Base-by-base conservation (phyloP, 805 yeast genomes). In the Saccharomycopsis sp. region DNA sequence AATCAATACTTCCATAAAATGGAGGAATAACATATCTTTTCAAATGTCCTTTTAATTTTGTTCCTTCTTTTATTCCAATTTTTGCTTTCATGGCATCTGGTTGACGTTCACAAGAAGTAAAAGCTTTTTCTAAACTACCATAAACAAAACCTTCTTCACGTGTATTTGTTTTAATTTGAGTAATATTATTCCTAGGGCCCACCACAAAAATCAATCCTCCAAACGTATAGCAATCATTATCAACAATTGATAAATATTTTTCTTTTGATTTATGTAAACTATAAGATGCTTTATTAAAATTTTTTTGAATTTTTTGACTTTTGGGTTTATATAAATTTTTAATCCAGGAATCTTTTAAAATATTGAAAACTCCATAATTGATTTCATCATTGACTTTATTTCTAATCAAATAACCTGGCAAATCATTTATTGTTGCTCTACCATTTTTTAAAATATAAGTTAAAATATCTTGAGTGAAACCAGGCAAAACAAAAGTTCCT, bases 1-100 rank as follows among this genome's bases (percentile, higher is more conserved):
- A 51, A 50, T 82, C 94, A 8, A 82, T 59, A 3, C 70, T 54
- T 0, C 89, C 89, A 44, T 58, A 62, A 49, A 81, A 81, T n/a
- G 85, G 83, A 0, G 92, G 89, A 3, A 82, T 63, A 2, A 71
- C 62, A 46, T 67, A 77, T 42, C 74, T 59, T 51, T 54, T 20
- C 30, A 45, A 28, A 43, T 50, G 23, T 34, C 36, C 40, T 43
- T 40, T 33, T 37, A 37, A 20, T 8, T 29, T 6, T n/a, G 17
- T 20, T 3, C 45, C 46, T 2, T 40, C 36, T 3, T 43, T 45
- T 3, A 58, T 51, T 9, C 40, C 21, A 40, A 45, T 58, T 8
- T 52, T 37, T 2, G 44, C 21, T 5, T 40, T 48, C 28, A 60
- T 31, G 2, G 62, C 59, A 8, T 47, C 51, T 1, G 55, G 55